These are phyloP conservation scores for Fusarium paranaense DNA, from an alignment of 2,329 filamentous ascomycete species.

Conservation along the genomic window DNA sequence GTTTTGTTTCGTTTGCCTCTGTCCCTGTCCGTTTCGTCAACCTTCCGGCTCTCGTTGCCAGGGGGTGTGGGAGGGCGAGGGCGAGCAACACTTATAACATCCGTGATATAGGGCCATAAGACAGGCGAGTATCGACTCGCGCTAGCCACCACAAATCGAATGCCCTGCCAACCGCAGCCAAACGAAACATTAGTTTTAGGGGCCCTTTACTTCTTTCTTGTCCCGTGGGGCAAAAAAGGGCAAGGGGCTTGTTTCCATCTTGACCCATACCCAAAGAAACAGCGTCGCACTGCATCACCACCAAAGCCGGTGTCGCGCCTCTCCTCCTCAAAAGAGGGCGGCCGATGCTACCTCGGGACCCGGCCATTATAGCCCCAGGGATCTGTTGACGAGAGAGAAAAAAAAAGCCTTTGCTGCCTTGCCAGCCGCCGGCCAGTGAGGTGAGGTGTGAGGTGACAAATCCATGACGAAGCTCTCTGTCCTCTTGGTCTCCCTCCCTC, in stretches of 20 bases:
- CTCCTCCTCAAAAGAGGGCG: constrained; percentile 19
- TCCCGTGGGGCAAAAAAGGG: constrained; percentile 31
- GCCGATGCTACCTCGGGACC: constrained; percentile 38
- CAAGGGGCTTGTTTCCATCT: background rate
- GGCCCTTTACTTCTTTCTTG: constrained; percentile 17
- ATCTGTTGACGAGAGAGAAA: background rate
- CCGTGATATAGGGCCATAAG: constrained; percentile 44
- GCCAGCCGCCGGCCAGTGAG: background rate
- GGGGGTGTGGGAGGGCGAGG: constrained; percentile 1
- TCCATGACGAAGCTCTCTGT: constrained; percentile 38
- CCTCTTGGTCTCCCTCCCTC: background rate
- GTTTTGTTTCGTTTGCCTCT: constrained; percentile 39
- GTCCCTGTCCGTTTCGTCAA: constrained; percentile 14
- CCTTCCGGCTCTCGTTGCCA: background rate
- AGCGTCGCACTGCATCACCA: constrained; percentile 42
- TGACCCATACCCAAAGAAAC: constrained; percentile 19
- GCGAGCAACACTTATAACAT: constrained; percentile 36
- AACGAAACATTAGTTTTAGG: constrained; percentile 40
- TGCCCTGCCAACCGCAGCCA: constrained; percentile 38
- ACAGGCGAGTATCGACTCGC: constrained; percentile 40
- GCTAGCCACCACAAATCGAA: constrained; percentile 31
- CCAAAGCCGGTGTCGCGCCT: constrained; percentile 12
- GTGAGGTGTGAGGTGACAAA: constrained; percentile 34
- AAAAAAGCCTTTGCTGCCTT: constrained; percentile 16
- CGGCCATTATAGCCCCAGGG: constrained; percentile 37